Base-by-base conservation (phyloP, 2,329 filamentous ascomycete species). In the Knufia petricola region DNA sequence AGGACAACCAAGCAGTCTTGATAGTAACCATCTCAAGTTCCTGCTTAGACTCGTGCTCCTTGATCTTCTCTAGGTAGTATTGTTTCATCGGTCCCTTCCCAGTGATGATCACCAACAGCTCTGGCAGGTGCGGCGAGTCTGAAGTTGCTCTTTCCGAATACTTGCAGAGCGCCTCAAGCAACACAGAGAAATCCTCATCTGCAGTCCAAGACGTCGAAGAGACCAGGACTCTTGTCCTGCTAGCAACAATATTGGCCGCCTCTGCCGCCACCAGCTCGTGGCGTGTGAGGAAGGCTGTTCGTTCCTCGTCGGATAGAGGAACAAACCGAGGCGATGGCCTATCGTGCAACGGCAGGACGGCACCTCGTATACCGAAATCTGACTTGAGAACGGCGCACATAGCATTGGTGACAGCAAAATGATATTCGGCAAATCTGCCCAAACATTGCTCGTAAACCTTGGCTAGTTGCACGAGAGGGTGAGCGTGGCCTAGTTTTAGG, bases 141-240 rank as follows among this genome's bases (percentile, higher is more conserved):
- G 68, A 70, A 8, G 64, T 69, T 8, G 71, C 69, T 31, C 68
- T 55, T 9, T 71, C 68, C 1, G 85, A 85, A 62, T 95, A 95
- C 6, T 69, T 66, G 9, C 86, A 80, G 0, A 98, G 72, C 0
- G 88, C 89, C 44, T 88, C 81, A 3, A 98, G 82, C 2, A 98
- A 75, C 3, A 98, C 68, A 1, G 81, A 82, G 63, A 98, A 96
- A 65, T 98, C 90, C 65, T 98, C 92, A 60, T 98, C 92, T 0
- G 88, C 79, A 0, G 92, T 98, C 92, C 92, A 98, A 9, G 89
- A 95, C 0, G 92, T 98, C 50, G 88, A 92, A 68, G 87, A 94
- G 31, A 96, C 86, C 6, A 98, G 68, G 2, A 98, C 74, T 24
- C 77, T 80, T 47, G 78, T 77, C 7, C 70, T 70, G 3, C 78